Conservation (phyloP, 179 eudicot genomes). For the Beta lomatogona region DNA sequence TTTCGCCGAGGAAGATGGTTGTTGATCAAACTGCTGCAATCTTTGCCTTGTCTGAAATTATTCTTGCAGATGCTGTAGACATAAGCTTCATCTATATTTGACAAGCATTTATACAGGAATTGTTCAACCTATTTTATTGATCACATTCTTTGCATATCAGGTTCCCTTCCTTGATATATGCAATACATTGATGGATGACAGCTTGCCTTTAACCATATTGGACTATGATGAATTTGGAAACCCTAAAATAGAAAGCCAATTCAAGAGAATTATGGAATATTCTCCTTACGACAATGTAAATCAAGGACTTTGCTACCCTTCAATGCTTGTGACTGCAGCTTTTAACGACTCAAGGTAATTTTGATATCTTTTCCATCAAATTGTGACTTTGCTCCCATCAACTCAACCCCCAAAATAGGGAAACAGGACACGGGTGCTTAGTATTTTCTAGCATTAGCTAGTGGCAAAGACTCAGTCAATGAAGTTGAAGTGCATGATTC, state of each 20-base stretch:
- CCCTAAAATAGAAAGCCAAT: constrained; percentile 60
- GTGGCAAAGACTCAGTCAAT: not conserved
- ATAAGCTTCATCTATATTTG: not conserved
- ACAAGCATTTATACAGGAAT: not conserved
- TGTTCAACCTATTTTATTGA: not conserved
- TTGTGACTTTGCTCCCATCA: not conserved
- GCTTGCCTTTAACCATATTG: constrained; percentile 78
- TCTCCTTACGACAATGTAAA: constrained; percentile 86
- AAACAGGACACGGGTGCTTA: not conserved
- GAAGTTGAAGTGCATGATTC: not conserved
- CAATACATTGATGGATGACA: constrained; percentile 86
- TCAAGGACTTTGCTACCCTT: constrained; percentile 66
- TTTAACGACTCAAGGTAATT: constrained; percentile 82
- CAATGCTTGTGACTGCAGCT: constrained; percentile 87
- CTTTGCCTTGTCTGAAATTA: not conserved
- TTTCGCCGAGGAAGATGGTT: not conserved
- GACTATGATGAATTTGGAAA: constrained; percentile 97
- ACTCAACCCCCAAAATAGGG: not conserved
- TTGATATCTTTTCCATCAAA: not conserved
- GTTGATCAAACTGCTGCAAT: not conserved
- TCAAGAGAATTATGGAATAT: constrained; percentile 60
- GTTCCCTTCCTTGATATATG: constrained; percentile 93
- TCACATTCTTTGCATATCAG: constrained; percentile 37
- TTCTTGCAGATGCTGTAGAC: not conserved
- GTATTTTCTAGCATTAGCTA: not conserved